Percentiles rank a stretch among this genome's conserved stretches.
Conservation (phyloP, 2,329 filamentous ascomycete genomes). For the Epichloe amarillans region DNA sequence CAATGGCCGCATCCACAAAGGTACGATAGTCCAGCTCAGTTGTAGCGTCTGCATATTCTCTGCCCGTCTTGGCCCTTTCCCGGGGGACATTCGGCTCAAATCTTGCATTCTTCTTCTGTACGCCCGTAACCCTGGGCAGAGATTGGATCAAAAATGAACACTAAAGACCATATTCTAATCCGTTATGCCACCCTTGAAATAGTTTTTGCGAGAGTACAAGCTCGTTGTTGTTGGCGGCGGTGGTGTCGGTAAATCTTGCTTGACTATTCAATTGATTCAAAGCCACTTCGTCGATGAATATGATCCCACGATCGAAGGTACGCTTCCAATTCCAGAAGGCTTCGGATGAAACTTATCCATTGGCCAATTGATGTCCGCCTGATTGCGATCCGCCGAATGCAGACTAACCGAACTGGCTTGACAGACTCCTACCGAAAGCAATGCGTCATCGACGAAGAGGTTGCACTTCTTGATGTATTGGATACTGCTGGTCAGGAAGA, state of each 20-base stretch:
- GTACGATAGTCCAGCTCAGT: conserved; percentile 10
- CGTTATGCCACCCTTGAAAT: conserved; percentile 1
- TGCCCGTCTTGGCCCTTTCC: background rate
- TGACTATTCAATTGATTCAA: conserved; percentile 93
- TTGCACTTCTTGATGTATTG: conserved; percentile 91
- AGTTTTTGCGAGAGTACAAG: conserved; percentile 89
- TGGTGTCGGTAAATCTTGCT: conserved; percentile 96
- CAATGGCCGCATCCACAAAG: conserved; percentile 25
- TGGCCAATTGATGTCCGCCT: background rate
- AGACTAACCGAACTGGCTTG: conserved; percentile 8
- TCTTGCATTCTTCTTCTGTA: background rate
- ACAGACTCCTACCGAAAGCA: conserved; percentile 99
- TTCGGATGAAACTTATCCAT: background rate
- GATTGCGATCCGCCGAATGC: background rate
- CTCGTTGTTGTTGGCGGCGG: conserved; percentile 94
- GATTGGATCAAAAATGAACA: background rate
- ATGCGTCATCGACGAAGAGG: conserved; percentile 96
- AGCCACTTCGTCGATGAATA: conserved; percentile 99
- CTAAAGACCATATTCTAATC: background rate
- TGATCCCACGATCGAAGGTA: conserved; percentile 97
- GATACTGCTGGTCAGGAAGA: conserved; percentile 98
- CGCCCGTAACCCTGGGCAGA: background rate
- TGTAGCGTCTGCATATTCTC: background rate
- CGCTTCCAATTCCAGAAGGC: conserved; percentile 1
- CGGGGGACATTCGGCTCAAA: background rate